A percentile compares a stretch with the other conserved stretches of the same genome.
phyloP scores from a whole-genome alignment of 1,284 basidiomycete species.

The Microbotryum saponariae region DNA sequence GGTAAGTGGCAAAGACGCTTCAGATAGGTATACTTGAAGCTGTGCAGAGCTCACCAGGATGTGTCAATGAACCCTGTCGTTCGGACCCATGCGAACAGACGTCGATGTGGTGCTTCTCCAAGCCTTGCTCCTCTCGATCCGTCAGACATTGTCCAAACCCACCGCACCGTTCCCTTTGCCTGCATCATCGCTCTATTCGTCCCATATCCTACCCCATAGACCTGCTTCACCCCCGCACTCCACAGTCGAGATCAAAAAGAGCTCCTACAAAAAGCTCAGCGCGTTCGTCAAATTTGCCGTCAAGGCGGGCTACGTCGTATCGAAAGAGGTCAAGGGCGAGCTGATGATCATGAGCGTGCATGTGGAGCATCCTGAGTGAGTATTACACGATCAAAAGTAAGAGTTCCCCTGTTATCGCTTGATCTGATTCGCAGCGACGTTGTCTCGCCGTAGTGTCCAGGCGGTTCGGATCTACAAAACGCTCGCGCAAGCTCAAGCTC shows the following conservation, averaged over 20 bases:
- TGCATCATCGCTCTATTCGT: conserved; percentile 66
- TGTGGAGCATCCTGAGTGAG: conserved; percentile 49
- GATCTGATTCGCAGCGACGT: not conserved
- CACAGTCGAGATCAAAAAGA: conserved; percentile 53
- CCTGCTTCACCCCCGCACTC: conserved; percentile 45
- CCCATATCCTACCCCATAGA: conserved; percentile 66
- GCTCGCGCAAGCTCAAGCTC: conserved; percentile 42
- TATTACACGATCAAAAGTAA: not conserved
- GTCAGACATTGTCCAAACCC: conserved; percentile 47
- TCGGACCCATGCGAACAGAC: conserved; percentile 43
- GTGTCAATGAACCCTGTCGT: too few relatives aligned
- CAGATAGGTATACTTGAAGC: too few relatives aligned
- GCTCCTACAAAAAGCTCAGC: conserved; percentile 66
- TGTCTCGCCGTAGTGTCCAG: conserved; percentile 39
- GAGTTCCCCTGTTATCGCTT: too few relatives aligned
- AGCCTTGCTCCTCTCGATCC: conserved; percentile 59
- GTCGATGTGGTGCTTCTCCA: conserved; percentile 58
- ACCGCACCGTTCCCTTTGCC: conserved; percentile 63
- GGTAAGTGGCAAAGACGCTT: not conserved
- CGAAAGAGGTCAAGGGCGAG: conserved; percentile 65
- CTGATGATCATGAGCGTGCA: conserved; percentile 56
- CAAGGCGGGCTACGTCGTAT: conserved; percentile 61
- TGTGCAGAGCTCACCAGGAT: too few relatives aligned
- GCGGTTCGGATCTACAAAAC: conserved; percentile 53
- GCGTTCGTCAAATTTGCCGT: conserved; percentile 66